Base-by-base conservation (phyloP, 2,329 filamentous ascomycete genomes). In the Arthroderma sp. region DNA sequence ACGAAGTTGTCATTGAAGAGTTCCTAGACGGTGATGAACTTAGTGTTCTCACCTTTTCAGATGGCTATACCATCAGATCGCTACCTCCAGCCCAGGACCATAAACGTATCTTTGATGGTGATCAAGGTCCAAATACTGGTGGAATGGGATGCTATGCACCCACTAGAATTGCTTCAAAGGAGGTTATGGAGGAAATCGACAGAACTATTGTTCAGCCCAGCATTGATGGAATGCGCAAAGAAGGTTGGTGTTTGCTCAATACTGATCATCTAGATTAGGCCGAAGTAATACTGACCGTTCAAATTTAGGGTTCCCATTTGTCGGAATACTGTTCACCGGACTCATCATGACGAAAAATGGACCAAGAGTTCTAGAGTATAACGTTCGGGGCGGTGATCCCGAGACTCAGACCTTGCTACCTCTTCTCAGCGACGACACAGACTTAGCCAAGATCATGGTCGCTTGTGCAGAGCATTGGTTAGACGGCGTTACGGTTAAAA, bases 91-190 rank as follows among this genome's bases (percentile, higher is more conserved):
- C 89, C 1, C 91, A 98, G 64, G 91, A 96, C 62, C 91, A 98
- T 71, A 96, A 98, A 74, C 78, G 87, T 50, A 87, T 93, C 52
- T 84, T 83, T 43, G 91, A 98, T 57, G 85, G 84, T 44, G 89
- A 96, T 60, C 74, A 77, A 41, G 91, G 91, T 1, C 85, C 87
- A 33, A 96, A 96, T 67, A 96, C 91, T 2, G 91, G 89, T 48
- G 91, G 91, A 36, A 96, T 96, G 91, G 91, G 91, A 42, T 94
- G 87, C 60, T 96, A 96, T 64, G 87, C 88, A 10, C 85, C 85
- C n/a, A 93, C 88, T 1, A 83, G 78, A 51, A 81, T 88, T 55
- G 80, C 82, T 29, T 83, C 81, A 0, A 75, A 79, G 42, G 77
- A 81, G 49, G 71, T 94, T n/a, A 74, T 91, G 11, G 81, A 81